These are phyloP conservation scores for Marsdenia floribunda DNA, from an alignment of 257 asterid genomes.

Conservation along the genomic window DNA sequence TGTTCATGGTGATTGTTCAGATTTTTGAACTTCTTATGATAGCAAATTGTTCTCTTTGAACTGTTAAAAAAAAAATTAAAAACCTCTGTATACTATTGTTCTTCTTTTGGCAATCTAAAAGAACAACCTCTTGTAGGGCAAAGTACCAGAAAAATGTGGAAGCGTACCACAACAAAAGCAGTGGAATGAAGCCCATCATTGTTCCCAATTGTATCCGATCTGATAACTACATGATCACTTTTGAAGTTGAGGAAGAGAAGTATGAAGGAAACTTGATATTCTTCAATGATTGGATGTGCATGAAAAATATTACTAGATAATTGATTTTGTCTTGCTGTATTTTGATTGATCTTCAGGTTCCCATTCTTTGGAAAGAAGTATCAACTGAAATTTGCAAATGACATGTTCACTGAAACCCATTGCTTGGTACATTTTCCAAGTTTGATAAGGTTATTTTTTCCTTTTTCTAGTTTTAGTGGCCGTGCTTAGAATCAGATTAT, in stretches of 20 bases:
- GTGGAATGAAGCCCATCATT: constrained; percentile 75
- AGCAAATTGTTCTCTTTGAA: not conserved
- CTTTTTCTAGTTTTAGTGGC: constrained; percentile 2
- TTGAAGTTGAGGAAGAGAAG: constrained; percentile 99
- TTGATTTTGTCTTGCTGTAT: constrained; percentile 20
- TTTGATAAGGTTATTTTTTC: constrained; percentile 64
- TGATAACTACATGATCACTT: constrained; percentile 88
- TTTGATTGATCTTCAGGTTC: constrained; percentile 52
- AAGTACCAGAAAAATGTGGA: constrained; percentile 98
- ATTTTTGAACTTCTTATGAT: not conserved
- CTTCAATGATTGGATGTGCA: constrained; percentile 12
- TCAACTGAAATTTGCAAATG: constrained; percentile 86
- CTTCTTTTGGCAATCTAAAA: constrained; percentile 3
- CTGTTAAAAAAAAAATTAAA: not conserved
- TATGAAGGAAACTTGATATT: constrained; percentile 26
- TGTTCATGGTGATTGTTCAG: not conserved
- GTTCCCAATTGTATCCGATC: constrained; percentile 92
- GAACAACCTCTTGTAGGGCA: constrained; percentile 50
- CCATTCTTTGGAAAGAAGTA: constrained; percentile 94
- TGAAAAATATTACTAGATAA: constrained; percentile 14
- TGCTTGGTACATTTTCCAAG: constrained; percentile 96
- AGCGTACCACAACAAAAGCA: constrained; percentile 80
- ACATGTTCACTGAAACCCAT: constrained; percentile 66
- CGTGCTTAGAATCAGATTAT: not conserved
- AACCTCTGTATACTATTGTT: not conserved